These are phyloP conservation scores for Suhomyces xylopsoci DNA, from an alignment of 805 yeast genomes.

Conservation along the genomic window DNA sequence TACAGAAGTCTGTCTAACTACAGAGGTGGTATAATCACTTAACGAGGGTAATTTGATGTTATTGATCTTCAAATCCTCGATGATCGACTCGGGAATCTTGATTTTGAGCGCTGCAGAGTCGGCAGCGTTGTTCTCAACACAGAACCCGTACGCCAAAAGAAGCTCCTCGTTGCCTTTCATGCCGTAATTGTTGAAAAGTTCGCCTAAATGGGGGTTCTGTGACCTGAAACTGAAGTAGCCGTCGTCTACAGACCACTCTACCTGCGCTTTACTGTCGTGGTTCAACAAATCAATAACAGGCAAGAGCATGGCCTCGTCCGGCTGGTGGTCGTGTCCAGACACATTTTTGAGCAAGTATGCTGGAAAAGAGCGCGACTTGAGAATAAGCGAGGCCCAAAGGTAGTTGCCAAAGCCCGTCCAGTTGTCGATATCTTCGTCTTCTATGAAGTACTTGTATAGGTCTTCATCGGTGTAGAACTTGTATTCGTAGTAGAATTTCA, in stretches of 20 bases:
- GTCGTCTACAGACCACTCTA: constrained; percentile 53
- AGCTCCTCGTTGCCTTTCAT: constrained; percentile 84
- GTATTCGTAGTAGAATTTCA: constrained; percentile 44
- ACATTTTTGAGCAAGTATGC: constrained; percentile 48
- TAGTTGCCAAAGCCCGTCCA: constrained; percentile 70
- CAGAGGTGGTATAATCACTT: constrained; percentile 40
- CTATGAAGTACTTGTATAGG: constrained; percentile 24
- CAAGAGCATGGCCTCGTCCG: constrained; percentile 60
- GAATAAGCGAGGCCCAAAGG: constrained; percentile 70
- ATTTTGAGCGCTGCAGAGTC: constrained; percentile 62
- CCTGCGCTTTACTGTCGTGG: constrained; percentile 60
- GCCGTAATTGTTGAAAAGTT: constrained; percentile 81
- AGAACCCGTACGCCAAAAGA: constrained; percentile 79
- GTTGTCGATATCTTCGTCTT: constrained; percentile 23
- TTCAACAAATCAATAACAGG: constrained; percentile 81
- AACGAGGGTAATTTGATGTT: constrained; percentile 39
- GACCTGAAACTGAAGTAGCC: constrained; percentile 43
- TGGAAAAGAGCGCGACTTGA: constrained; percentile 82
- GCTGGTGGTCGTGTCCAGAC: constrained; percentile 23
- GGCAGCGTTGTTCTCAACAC: constrained; percentile 51
- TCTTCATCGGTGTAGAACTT: constrained; percentile 39
- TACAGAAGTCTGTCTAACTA: constrained; percentile 6
- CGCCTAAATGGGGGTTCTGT: constrained; percentile 23
- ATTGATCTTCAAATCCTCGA: constrained; percentile 27
- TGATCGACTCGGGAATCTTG: constrained; percentile 41